Base-by-base conservation (phyloP, 2,329 filamentous ascomycete genomes). In the Pestalotiopsis sp. region DNA sequence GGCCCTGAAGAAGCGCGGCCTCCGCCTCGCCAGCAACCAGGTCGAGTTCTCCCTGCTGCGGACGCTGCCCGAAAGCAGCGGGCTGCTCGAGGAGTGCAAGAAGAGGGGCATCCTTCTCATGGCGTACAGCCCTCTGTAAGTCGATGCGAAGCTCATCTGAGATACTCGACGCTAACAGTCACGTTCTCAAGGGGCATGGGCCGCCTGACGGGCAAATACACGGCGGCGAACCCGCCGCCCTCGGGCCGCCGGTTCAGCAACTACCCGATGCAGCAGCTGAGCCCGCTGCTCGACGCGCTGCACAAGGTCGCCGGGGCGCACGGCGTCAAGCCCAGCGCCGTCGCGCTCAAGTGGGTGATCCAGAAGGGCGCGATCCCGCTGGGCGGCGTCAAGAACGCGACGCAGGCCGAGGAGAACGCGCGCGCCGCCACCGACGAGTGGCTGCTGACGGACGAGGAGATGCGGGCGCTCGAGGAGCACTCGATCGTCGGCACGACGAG, bases 301-400 rank as follows among this genome's bases (percentile, higher is more conserved):
- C 75, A 77, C 44, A 69, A 70, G 26, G 80, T 82, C 65, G 79
- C 78, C 0, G 75, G 78, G 9, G 75, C 77, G 66, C 75, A 73
- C 10, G 75, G 74, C 4, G 77, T 80, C 14, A 71, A 70, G 20
- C 70, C 78, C 17, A 75, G 78, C 30, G 80, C 81, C 1, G 79
- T 83, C 3, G 80, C 81, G 44, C 69, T 84, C 39, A 84, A 84
- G 68, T 83, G 79, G 70, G 79, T 78, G 10, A 77, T 84, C 38
- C 78, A 78, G 62, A 84, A 83, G 72, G 81, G 81, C 0, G 78
- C 79, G 7, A 73, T 82, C 5, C 82, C 81, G 0, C 70, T 83
- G 2, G 80, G 81, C 4, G 81, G 81, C 0, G 74, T 82, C 3
- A 77, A 81, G 58, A 81, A 80, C 58, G 70, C 75, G 17, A 75